Conservation (phyloP, 768 basidiomycete genomes). For the Hericium rajendrae region DNA sequence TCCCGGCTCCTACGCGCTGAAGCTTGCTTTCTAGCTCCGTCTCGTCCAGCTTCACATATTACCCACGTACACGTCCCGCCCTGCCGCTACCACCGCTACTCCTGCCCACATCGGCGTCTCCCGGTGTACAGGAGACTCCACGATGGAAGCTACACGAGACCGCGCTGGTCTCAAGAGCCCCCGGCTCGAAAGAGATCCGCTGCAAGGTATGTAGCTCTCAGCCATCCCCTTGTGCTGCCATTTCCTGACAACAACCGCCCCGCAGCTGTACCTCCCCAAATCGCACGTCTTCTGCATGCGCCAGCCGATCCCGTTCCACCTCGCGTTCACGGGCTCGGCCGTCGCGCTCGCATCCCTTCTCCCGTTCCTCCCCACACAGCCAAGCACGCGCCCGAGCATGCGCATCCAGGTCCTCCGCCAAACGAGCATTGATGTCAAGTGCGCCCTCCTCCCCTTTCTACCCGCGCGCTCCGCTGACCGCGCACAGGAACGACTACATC, state of each 20-base stretch:
- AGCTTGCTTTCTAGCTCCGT: conserved; percentile 30
- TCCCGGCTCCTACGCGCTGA: neutral
- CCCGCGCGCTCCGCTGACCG: neutral
- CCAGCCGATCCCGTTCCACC: conserved; percentile 57
- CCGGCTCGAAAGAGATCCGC: neutral
- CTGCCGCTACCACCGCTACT: conserved; percentile 40
- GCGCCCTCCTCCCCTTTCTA: neutral
- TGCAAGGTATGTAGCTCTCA: neutral
- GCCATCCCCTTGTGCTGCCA: neutral
- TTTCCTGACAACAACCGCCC: neutral
- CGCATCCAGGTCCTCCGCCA: conserved; percentile 59
- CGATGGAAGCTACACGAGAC: conserved; percentile 45
- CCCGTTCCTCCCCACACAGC: conserved; percentile 43
- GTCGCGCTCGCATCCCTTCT: conserved; percentile 50
- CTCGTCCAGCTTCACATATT: conserved; percentile 53
- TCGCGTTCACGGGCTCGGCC: conserved; percentile 47
- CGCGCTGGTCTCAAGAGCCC: conserved; percentile 13
- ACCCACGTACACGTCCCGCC: conserved; percentile 56
- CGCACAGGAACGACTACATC: conserved; percentile 1
- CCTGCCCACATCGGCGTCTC: conserved; percentile 13
- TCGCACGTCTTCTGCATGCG: conserved; percentile 49
- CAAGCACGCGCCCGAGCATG: conserved; percentile 28
- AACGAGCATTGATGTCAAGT: conserved; percentile 55
- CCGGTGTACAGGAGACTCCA: conserved; percentile 33
- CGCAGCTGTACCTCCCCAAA: conserved; percentile 43